phyloP scores from a whole-genome alignment of 768 basidiomycete genomes.

The Pleurotus giganteus region DNA sequence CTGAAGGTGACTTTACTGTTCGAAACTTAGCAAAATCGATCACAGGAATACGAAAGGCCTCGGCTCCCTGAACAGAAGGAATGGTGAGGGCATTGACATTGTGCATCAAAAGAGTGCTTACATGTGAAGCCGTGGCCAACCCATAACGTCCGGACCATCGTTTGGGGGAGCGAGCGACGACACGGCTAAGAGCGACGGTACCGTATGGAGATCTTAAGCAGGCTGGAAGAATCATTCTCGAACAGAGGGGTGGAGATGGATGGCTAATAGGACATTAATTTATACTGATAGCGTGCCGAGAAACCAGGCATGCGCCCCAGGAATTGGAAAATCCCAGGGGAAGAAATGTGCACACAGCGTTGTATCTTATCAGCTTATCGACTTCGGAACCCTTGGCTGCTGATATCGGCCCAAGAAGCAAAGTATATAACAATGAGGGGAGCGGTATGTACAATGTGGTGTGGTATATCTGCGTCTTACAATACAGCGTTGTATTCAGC shows the following conservation, averaged over 20 bases:
- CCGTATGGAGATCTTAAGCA: neutral
- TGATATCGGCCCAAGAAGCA: neutral
- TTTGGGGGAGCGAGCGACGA: neutral
- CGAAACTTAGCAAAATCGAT: constrained; percentile 76
- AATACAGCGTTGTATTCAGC: neutral
- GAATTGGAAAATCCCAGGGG: no score
- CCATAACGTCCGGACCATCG: neutral
- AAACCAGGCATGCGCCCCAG: no score
- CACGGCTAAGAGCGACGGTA: neutral
- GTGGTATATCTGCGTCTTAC: neutral
- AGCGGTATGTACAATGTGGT: neutral
- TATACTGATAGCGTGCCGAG: no score
- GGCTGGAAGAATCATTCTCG: neutral
- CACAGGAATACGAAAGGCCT: constrained; percentile 64
- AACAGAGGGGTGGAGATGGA: no score
- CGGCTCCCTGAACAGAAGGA: neutral
- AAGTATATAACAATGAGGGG: neutral
- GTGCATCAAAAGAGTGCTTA: neutral
- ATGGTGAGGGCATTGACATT: neutral
- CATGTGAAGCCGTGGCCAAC: neutral
- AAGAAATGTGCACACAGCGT: neutral
- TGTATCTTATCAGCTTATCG: neutral
- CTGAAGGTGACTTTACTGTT: constrained; percentile 41
- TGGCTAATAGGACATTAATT: neutral
- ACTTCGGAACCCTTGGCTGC: neutral